A percentile compares a stretch with the other conserved stretches of the same genome.
phyloP scores from a whole-genome alignment of 129 eudicot species.

The Saposhnikovia divaricata region DNA sequence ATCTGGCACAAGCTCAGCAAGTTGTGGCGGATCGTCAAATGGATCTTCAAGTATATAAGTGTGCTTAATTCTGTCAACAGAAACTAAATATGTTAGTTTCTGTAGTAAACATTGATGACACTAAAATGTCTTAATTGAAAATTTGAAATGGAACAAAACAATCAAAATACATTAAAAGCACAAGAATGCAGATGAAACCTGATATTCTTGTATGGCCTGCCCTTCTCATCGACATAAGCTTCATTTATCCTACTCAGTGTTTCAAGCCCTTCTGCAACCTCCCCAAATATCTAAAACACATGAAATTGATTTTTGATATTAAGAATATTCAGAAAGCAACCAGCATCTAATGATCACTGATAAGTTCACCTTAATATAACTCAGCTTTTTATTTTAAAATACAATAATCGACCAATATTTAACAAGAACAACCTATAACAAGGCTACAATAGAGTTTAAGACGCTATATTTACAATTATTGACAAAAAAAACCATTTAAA shows the following conservation, averaged over 20 bases:
- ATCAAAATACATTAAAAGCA: constrained; percentile 4
- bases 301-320: no score
- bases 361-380: neutral
- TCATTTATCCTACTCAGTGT: constrained; percentile 79
- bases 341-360: neutral
- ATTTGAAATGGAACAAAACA: neutral
- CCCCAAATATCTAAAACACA: constrained; percentile 66
- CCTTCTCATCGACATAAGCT: constrained; percentile 78
- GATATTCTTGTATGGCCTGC: constrained; percentile 81
- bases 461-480: no score
- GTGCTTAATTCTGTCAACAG: constrained; percentile 67
- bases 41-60: constrained; percentile 88
- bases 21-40: constrained; percentile 81
- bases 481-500: no score
- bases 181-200: constrained; percentile 32
- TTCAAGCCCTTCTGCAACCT: constrained; percentile 90
- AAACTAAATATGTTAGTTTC: neutral
- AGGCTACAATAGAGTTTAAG: no score
- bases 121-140: neutral
- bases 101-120: neutral
- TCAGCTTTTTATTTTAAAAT: neutral
- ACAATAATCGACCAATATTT: neutral
- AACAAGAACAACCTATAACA: neutral
- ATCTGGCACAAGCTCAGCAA: constrained; percentile 71
- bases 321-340: neutral